Base-by-base conservation (phyloP, 306 rosid species). In the Hippophae rhamnoides region DNA sequence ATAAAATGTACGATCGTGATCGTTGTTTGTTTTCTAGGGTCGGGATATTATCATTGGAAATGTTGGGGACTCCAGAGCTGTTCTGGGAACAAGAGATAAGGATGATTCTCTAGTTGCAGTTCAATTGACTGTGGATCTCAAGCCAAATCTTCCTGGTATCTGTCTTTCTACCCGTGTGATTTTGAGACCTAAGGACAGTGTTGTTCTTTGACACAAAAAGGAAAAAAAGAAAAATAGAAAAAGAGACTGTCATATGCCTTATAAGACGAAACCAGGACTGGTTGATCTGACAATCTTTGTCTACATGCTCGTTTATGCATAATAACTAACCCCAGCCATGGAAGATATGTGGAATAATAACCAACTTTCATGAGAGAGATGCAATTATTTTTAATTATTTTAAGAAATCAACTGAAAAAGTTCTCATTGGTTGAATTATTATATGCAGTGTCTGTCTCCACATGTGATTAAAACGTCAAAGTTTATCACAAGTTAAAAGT, bases 101-200 rank as follows among this genome's bases (percentile, higher is more conserved):
- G 79, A 82, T 60, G 60, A 71, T 75, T 77, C 80, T 65, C 89
- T 93, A 69, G 69, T 58, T 61, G 84, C 99, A 8, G 66, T 93
- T 45, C 99, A 93, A 73, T 79, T 93, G 85, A 93, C 99, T 41
- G 99, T 93, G 72, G 99, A 93, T 84, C 88, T 93, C 61, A 93
- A 93, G 78, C 99, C 99, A 58, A 93, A 73, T 81, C 97, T 93
- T 74, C 99, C 99, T 61, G 99, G 99, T 89, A 54, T 74, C 44
- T 74, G 52, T 74, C 44, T 74, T 31, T 60, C 71, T 69, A 26
- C 52, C 27, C 50, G 66, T 10, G 10, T 52, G 26, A 12, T 49
- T 41, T 66, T 3, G 7, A 6, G 56, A 13, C 38, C 42, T 57
- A 46, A 8, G 8, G 45, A 10, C 10, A 38, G 10, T 47, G 54